phyloP scores from a whole-genome alignment of 108 stramenopile species.

The Pseudonitzschia multiseries region DNA sequence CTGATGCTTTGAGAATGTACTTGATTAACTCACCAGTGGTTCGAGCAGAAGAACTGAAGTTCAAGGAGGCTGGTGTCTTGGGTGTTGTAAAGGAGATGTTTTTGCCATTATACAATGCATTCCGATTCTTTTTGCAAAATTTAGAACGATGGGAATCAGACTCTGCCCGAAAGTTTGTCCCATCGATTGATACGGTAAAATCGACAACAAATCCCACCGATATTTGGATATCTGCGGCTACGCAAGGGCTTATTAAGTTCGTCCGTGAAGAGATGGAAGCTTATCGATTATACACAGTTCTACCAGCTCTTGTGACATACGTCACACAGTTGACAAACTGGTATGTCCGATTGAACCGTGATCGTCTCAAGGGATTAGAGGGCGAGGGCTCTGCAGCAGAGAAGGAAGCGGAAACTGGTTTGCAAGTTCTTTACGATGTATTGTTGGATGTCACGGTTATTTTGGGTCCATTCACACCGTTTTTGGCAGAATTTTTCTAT shows the following conservation, averaged over 20 bases:
- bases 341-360: conserved; percentile 99
- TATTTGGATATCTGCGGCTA: conserved; percentile 97
- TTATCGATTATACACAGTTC: conserved; percentile 98
- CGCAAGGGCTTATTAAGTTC: conserved; percentile 94
- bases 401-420: conserved; percentile 76
- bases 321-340: conserved; percentile 98
- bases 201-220: conserved; percentile 93
- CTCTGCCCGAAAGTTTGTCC: conserved; percentile 74
- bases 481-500: conserved; percentile 98
- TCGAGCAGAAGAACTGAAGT: conserved; percentile 96
- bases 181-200: conserved; percentile 72
- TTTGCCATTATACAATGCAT: conserved; percentile 98
- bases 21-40: conserved; percentile 99
- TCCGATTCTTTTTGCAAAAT: conserved; percentile 96
- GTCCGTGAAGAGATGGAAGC: conserved; percentile 98
- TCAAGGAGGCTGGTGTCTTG: conserved; percentile 95
- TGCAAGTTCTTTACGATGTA: conserved; percentile 96
- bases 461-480: conserved; percentile 99
- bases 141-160: conserved; percentile 78
- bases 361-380: conserved; percentile 96
- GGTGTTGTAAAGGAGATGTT: conserved; percentile 97
- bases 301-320: conserved; percentile 95
- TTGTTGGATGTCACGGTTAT: conserved; percentile 89
- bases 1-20: conserved; percentile 99
- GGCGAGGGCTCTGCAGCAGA: conserved; percentile 73